These are phyloP conservation scores for Fusarium cicatricum DNA, from an alignment of 2,329 filamentous ascomycete species.

Conservation along the genomic window DNA sequence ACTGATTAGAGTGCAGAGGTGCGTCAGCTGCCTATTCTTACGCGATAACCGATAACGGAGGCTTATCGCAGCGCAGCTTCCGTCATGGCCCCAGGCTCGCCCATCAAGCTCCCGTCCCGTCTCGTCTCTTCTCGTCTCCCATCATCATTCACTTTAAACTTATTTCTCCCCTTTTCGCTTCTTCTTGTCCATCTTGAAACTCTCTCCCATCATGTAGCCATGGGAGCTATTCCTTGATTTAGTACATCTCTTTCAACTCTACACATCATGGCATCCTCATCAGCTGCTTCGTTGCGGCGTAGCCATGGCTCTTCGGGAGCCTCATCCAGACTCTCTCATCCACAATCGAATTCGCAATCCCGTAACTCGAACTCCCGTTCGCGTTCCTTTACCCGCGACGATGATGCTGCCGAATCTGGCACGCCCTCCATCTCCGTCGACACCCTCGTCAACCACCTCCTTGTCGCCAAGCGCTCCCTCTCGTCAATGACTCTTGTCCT, in stretches of 20 bases:
- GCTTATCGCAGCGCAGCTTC: conserved; percentile 29
- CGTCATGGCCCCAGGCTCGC: conserved; percentile 20
- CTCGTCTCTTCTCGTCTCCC: conserved; percentile 12
- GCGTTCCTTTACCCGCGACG: conserved; percentile 27
- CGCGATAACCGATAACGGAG: conserved; percentile 39
- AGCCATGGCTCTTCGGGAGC: conserved; percentile 49
- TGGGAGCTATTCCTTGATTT: conserved; percentile 10
- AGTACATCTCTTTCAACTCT: not conserved
- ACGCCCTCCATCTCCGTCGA: conserved; percentile 63
- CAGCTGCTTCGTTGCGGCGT: conserved; percentile 47
- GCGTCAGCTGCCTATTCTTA: conserved; percentile 31
- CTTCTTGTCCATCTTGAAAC: conserved; percentile 6
- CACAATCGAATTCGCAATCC: conserved; percentile 41
- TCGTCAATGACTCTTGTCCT: conserved; percentile 84
- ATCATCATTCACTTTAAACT: conserved; percentile 14
- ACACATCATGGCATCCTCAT: conserved; percentile 48
- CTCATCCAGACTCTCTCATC: conserved; percentile 45
- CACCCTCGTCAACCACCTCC: conserved; percentile 81
- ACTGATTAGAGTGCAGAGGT: not conserved
- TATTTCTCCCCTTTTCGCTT: conserved; percentile 5
- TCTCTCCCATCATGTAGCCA: conserved; percentile 36
- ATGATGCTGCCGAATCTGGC: conserved; percentile 26
- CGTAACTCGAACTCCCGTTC: conserved; percentile 41
- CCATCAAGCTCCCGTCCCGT: conserved; percentile 32
- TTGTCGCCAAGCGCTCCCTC: conserved; percentile 87